Percentiles rank a stretch among this genome's conserved stretches.
Evolutionary conservation across 2,329 filamentous ascomycete species (phyloP).

Genomic region (Penicillium italicum): DNA sequence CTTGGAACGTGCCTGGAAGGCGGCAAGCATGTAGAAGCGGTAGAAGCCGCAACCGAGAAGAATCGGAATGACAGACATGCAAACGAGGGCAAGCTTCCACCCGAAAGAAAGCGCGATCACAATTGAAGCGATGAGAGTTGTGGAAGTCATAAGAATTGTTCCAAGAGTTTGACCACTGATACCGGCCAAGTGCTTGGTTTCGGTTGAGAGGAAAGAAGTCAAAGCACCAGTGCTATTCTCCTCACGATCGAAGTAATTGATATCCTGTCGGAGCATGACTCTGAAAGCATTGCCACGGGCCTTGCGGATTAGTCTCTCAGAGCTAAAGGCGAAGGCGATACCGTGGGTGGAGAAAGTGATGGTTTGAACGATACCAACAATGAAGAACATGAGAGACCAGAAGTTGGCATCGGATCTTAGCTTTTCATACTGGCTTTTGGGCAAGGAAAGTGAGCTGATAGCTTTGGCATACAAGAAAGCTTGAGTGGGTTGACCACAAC

Average conservation of each 20-base stretch:
- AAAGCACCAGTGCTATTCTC: constrained; percentile 86
- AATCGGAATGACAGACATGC: constrained; percentile 72
- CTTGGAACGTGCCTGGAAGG: constrained; percentile 76
- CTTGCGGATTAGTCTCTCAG: constrained; percentile 78
- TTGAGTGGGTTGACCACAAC: constrained; percentile 72
- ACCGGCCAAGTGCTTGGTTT: constrained; percentile 84
- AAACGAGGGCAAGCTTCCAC: constrained; percentile 85
- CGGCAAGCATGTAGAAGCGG: constrained; percentile 77
- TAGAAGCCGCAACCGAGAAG: constrained; percentile 79
- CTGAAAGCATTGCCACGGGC: constrained; percentile 81
- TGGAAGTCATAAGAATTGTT: constrained; percentile 74
- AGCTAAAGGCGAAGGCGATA: constrained; percentile 74
- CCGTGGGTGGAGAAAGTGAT: constrained; percentile 67
- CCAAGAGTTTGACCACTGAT: constrained; percentile 84
- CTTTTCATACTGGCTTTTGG: constrained; percentile 49
- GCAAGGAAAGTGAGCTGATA: constrained; percentile 67
- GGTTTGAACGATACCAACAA: constrained; percentile 72
- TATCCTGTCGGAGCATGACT: constrained; percentile 85
- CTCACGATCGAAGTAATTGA: constrained; percentile 83
- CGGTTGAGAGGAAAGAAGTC: constrained; percentile 82
- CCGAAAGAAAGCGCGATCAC: constrained; percentile 68
- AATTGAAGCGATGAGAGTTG: constrained; percentile 74
- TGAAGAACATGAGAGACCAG: constrained; percentile 84
- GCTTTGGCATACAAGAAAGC: constrained; percentile 86
- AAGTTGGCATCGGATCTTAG: constrained; percentile 73